Evolutionary conservation across 192 early-diverging fungal genomes (phyloP), one percentile per base, ranked within the genome.

Genomic region (Umbelopsis vinacea): DNA sequence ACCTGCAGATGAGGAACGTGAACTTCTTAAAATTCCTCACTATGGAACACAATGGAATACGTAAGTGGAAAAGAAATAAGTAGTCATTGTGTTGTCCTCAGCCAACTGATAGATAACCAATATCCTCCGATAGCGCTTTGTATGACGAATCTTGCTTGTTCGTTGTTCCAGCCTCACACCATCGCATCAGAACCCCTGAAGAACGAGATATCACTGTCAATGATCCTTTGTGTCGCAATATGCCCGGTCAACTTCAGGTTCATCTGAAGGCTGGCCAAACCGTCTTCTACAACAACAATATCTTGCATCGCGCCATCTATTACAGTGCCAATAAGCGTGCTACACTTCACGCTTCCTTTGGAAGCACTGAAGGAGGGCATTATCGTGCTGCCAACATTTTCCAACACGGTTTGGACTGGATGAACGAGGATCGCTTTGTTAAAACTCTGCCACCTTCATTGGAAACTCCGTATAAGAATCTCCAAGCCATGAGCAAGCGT

Each of bases 1-100:
- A 17, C 60, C 74, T 2, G 79, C 71, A 35, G 79, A 82, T 22
- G 76, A 77, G 46, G 83, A 85, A 53, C 8, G 23, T 0, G 79
- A 83, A 38, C 46, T 55, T 46, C 76, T 85, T 46, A 68, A 71
- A 7, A 81, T 83, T 63, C 81, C 82, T 37, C 83, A 83, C 57
- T 81, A 83, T 72, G 83, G 83, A 19, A 85, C 83, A 9, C 83
- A 85, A 70, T 85, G 83, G 83, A 85, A 85, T 50, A 83, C 82
- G 67, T 77, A 69, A 69, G 54, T 67, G 7, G 10, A 53, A 70
- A 6, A 23, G 3, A 48, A 26, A 54, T 47, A 15, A 43, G 6
- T 43, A 12, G 40, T 6, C 11, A 7, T 43, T 19, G 19, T 1
- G n/a, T 50, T 17, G 14, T 24, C 21, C 21, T 55, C 46, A 29